Conservation (phyloP, 371 early-diverging fungal species). For the Apophysomyces sp. region DNA sequence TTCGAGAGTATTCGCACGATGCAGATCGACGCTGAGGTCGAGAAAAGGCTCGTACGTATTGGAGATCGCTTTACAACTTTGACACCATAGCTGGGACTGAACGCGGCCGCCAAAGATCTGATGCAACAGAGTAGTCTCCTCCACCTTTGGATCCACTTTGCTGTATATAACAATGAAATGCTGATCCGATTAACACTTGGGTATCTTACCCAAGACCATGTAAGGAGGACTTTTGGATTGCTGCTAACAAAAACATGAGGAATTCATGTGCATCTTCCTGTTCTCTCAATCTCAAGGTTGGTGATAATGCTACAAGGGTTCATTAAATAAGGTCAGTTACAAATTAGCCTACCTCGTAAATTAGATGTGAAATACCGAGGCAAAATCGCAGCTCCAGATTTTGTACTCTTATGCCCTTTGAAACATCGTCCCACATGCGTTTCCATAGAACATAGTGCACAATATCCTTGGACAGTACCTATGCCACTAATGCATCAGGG, state of each 20-base stretch:
- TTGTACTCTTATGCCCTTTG: conserved; percentile 35
- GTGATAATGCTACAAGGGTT: conserved; percentile 57
- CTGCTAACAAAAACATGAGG: conserved; percentile 72
- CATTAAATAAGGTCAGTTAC: neutral
- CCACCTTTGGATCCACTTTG: conserved; percentile 66
- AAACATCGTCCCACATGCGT: conserved; percentile 52
- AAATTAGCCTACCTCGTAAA: conserved; percentile 51
- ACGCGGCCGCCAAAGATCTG: conserved; percentile 85
- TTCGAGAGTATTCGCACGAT: conserved; percentile 55
- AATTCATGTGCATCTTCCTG: conserved; percentile 96
- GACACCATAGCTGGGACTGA: conserved; percentile 77
- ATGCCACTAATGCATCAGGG: neutral
- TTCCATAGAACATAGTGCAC: conserved; percentile 65
- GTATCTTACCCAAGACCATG: conserved; percentile 23
- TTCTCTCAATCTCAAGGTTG: conserved; percentile 73
- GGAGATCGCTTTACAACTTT: conserved; percentile 70
- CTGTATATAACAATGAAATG: conserved; percentile 22
- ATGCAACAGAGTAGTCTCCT: conserved; percentile 75
- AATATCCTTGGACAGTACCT: conserved; percentile 56
- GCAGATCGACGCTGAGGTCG: conserved; percentile 80
- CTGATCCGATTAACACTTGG: neutral
- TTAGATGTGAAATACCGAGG: conserved; percentile 72
- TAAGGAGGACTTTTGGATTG: conserved; percentile 28
- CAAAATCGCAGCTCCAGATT: conserved; percentile 48
- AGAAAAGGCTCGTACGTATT: conserved; percentile 75